Conservation (phyloP, 176 grass and related monocot genomes). For the Thalia dealbata region DNA sequence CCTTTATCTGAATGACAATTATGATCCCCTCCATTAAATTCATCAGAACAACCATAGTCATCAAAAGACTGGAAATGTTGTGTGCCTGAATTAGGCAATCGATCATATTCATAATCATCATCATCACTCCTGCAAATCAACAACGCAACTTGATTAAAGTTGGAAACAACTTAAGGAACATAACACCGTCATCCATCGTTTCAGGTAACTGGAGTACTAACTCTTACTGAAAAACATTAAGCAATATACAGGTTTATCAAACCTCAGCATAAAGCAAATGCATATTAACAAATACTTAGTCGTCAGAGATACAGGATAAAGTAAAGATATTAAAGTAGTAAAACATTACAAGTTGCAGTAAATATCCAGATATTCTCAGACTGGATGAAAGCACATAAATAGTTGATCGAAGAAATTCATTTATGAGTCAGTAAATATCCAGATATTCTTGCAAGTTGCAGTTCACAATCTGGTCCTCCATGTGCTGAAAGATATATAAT, state of each 20-base stretch:
- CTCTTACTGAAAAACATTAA: neutral
- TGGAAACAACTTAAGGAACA: neutral
- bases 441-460: neutral
- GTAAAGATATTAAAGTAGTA: neutral
- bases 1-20: conserved; percentile 34
- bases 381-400: neutral
- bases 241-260: neutral
- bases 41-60: conserved; percentile 45
- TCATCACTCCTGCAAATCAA: conserved; percentile 61
- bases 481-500: conserved; percentile 2
- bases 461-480: conserved; percentile 4
- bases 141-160: conserved; percentile 8
- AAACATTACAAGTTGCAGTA: neutral
- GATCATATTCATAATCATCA: conserved; percentile 55
- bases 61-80: conserved; percentile 36
- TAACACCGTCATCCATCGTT: neutral
- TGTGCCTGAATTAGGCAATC: conserved; percentile 41
- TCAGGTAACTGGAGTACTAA: neutral
- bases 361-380: too few species aligned
- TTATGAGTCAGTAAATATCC: neutral
- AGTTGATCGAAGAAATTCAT: neutral
- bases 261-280: neutral
- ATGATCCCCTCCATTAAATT: conserved; percentile 40
- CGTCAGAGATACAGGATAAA: neutral
- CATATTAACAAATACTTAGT: neutral